Percentiles rank a stretch among this genome's conserved stretches.
Conservation (phyloP, 306 rosid species). For the Purshia tridentata region DNA sequence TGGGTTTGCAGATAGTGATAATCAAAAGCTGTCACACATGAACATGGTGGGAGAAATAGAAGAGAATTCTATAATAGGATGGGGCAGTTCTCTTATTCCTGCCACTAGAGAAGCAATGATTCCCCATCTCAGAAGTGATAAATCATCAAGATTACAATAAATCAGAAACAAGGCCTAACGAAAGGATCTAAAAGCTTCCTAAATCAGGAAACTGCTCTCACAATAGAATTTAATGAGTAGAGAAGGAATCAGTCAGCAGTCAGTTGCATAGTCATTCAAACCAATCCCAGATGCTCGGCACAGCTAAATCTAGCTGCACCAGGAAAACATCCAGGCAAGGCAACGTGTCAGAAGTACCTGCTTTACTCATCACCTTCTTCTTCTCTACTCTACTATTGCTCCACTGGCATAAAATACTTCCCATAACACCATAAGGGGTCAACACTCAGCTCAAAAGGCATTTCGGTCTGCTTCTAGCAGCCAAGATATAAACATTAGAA, state of each 20-base stretch:
- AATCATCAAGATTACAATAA: not conserved
- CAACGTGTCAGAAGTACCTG: constrained; percentile 54
- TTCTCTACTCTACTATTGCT: constrained; percentile 34
- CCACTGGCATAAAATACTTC: not conserved
- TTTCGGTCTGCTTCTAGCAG: not conserved
- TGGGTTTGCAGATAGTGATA: not conserved
- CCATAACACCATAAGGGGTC: not conserved
- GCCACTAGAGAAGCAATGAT: not conserved
- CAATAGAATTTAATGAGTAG: constrained; percentile 19
- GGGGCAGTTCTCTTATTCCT: not conserved
- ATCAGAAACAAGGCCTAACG: not conserved
- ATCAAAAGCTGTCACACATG: not conserved
- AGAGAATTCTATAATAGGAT: not conserved
- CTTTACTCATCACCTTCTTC: constrained; percentile 47
- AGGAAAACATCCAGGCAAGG: constrained; percentile 43
- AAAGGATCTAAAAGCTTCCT: not conserved
- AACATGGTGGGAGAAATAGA: not conserved
- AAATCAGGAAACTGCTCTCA: not conserved
- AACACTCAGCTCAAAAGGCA: not conserved
- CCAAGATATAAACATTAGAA: not conserved
- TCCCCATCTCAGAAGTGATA: not conserved
- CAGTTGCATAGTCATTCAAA: constrained; percentile 32
- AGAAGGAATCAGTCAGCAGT: constrained; percentile 44
- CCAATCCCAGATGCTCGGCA: constrained; percentile 39
- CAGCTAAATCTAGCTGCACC: constrained; percentile 42